A percentile compares a stretch with the other conserved stretches of the same genome.
These are phyloP conservation scores for Marchantia polymorpha DNA, from an alignment of 225 moss, liverwort and hornwort genomes.

Conservation along the genomic window DNA sequence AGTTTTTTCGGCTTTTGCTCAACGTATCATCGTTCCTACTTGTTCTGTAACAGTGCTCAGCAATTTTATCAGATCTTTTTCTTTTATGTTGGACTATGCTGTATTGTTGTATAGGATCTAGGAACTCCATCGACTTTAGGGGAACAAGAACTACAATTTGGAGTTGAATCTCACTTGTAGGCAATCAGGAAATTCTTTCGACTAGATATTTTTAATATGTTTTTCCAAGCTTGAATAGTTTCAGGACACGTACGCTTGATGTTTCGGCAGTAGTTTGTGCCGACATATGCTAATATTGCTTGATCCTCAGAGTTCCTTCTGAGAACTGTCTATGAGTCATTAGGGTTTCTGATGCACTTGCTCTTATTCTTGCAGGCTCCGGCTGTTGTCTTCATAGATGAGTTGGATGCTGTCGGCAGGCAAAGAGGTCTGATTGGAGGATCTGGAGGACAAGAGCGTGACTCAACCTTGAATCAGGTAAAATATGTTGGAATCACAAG, in stretches of 20 bases:
- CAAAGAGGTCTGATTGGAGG: slow-evolving; percentile 99
- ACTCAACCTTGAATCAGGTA: slow-evolving; percentile 97
- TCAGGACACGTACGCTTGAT: too few species aligned
- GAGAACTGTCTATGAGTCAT: too few species aligned
- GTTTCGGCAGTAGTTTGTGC: too few species aligned
- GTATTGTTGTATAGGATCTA: background rate
- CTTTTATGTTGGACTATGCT: background rate
- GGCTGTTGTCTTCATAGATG: slow-evolving; percentile 98
- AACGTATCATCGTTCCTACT: background rate
- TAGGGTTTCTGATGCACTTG: background rate
- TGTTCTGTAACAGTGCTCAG: too few species aligned
- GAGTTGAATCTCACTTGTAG: too few species aligned
- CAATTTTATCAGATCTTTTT: background rate
- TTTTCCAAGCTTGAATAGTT: too few species aligned
- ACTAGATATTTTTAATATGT: too few species aligned
- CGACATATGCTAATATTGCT: background rate
- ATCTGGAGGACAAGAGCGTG: slow-evolving; percentile 98
- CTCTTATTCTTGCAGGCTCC: slow-evolving; percentile 61
- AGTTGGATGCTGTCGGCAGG: slow-evolving; percentile 97
- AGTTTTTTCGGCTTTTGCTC: background rate
- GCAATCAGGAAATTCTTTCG: too few species aligned
- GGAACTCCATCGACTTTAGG: too few species aligned
- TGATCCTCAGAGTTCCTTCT: background rate
- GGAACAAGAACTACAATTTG: too few species aligned
- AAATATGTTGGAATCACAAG: background rate